Evolutionary conservation across 495 filamentous ascomycete genomes (phyloP), one percentile per base, ranked within the genome.

Genomic region (Talaromyces nanjingensis): DNA sequence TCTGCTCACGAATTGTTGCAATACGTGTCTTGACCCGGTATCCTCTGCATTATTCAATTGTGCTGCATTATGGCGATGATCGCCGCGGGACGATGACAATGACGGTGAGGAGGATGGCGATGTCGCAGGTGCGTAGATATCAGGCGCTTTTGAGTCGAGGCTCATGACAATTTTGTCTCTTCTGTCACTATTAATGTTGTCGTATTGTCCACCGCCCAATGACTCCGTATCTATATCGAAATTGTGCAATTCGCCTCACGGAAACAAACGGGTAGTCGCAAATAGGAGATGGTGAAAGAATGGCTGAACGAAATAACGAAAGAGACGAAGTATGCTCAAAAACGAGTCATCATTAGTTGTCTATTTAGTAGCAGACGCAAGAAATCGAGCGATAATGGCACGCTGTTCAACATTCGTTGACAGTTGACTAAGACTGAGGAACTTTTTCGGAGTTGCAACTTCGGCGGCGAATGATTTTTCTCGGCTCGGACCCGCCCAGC

Each of bases 11-110:
- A 59, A 24, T 14, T 59, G 16, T 18, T 25, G 29, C 14, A 25
- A 37, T 37, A 37, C 18, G n/a, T 33, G 27, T 25, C 18, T 37
- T 0, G 29, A 59, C n/a, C 56, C 56, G 18, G 27, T 37, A 33
- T 37, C 24, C 4, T 59, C 29, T 59, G 56, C 56, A 59, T 59
- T 11, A 59, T 22, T 59, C 31, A 59, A 20, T 33, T 59, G 27
- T 20, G 29, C 6, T 33, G 27, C 56, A 59, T 59, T n/a, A 22
- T 59, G n/a, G 24, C 29, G 55, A 58, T 58, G 24, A 33, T 58
- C 29, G 55, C 29, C 29, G 55, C 12, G 11, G 55, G 20, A 31
- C 55, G 56, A 22, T n/a, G 56, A 37, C 11, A 5, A 33, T 24
- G 56, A 37, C 18, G 56, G 20, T 20, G 56, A 59, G 16, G 56